Evolutionary conservation across 306 rosid genomes (phyloP).

Genomic region (Biancaea sappan): DNA sequence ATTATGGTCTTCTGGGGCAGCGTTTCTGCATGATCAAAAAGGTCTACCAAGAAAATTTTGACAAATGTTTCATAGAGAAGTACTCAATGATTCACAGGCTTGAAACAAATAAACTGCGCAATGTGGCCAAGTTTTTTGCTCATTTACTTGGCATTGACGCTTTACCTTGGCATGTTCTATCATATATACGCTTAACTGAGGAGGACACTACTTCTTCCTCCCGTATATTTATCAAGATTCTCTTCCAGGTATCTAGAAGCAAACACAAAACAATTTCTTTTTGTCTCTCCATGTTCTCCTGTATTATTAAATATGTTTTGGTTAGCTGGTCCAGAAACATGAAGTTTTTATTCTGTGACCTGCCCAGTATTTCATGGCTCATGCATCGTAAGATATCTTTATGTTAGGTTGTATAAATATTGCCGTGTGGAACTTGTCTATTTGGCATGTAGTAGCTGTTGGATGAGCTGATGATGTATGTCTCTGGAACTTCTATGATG

Average conservation of each 20-base stretch:
- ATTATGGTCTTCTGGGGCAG: slow-evolving; percentile 92
- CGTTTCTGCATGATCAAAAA: slow-evolving; percentile 89
- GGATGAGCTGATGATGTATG: background rate
- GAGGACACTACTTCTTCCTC: slow-evolving; percentile 42
- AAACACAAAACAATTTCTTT: background rate
- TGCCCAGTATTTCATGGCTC: background rate
- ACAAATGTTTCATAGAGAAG: slow-evolving; percentile 88
- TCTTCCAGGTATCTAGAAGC: slow-evolving; percentile 53
- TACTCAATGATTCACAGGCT: slow-evolving; percentile 89
- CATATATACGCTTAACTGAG: slow-evolving; percentile 25
- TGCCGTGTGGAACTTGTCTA: background rate
- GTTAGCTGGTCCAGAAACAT: background rate
- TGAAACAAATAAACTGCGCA: slow-evolving; percentile 79
- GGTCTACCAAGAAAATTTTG: slow-evolving; percentile 87
- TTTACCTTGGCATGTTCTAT: slow-evolving; percentile 73
- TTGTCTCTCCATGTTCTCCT: slow-evolving; percentile 5
- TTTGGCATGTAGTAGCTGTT: background rate
- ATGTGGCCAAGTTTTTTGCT: slow-evolving; percentile 85
- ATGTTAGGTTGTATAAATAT: background rate
- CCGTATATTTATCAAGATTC: slow-evolving; percentile 27
- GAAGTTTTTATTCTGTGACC: background rate
- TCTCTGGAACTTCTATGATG: too few species aligned
- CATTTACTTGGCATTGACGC: slow-evolving; percentile 89
- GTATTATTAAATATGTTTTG: slow-evolving; percentile 5
- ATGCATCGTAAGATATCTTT: background rate